phyloP scores from a whole-genome alignment of 2,329 filamentous ascomycete species.

The Curvularia sp. region DNA sequence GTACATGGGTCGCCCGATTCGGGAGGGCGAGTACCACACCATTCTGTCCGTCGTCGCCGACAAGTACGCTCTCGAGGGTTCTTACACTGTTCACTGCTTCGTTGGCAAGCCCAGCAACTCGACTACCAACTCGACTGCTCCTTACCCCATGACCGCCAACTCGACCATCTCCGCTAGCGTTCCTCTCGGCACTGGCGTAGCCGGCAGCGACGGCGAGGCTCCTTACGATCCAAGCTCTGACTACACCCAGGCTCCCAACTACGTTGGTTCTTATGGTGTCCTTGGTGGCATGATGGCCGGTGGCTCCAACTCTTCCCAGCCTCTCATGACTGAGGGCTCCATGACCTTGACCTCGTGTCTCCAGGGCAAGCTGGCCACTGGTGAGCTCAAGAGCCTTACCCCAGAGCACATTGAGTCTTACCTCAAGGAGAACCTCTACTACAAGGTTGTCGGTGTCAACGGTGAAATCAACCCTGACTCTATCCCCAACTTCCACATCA shows the following conservation, averaged over 20 bases:
- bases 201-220: slow-evolving; percentile 31
- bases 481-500: slow-evolving; percentile 45
- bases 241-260: slow-evolving; percentile 40
- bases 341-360: slow-evolving; percentile 47
- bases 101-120: slow-evolving; percentile 41
- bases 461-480: slow-evolving; percentile 39
- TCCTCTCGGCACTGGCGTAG: slow-evolving; percentile 14
- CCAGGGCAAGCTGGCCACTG: slow-evolving; percentile 40
- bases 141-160: neutral
- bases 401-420: slow-evolving; percentile 44
- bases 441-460: slow-evolving; percentile 43
- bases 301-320: slow-evolving; percentile 32
- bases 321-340: slow-evolving; percentile 41
- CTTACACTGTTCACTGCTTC: slow-evolving; percentile 49
- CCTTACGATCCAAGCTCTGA: slow-evolving; percentile 37
- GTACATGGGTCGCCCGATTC: slow-evolving; percentile 43
- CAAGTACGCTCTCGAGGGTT: slow-evolving; percentile 46
- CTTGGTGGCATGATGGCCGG: slow-evolving; percentile 39
- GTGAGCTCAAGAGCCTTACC: slow-evolving; percentile 41
- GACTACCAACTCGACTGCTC: slow-evolving; percentile 31
- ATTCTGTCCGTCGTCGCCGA: slow-evolving; percentile 43
- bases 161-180: slow-evolving; percentile 2
- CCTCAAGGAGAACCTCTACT: slow-evolving; percentile 46
- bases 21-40: slow-evolving; percentile 47
- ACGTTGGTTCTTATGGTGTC: slow-evolving; percentile 45